Evolutionary conservation across 495 filamentous ascomycete species (phyloP).

Genomic region (Astrocystis sublimbata): DNA sequence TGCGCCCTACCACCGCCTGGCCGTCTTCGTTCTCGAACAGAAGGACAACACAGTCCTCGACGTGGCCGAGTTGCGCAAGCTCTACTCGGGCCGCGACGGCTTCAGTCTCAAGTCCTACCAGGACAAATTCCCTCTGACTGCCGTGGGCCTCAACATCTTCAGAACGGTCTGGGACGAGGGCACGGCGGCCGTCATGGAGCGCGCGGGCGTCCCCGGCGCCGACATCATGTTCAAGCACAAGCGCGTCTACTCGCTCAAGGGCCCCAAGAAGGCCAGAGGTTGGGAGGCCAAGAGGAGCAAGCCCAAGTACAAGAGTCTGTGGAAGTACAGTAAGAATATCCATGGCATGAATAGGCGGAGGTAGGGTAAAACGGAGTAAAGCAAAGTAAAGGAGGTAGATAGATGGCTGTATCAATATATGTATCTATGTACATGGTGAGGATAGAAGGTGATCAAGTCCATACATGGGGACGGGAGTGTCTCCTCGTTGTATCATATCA

Average conservation of each 20-base stretch:
- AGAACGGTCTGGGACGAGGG: constrained; percentile 84
- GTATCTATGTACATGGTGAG: not conserved
- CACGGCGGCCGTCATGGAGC: constrained; percentile 81
- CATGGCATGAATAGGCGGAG: constrained; percentile 26
- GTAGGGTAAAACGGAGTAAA: constrained; percentile 20
- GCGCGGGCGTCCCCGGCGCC: constrained; percentile 69
- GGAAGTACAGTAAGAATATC: constrained; percentile 56
- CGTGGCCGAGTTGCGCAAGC: constrained; percentile 56
- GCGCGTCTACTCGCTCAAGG: constrained; percentile 55
- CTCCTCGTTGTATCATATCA: constrained; percentile 19
- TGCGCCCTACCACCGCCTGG: constrained; percentile 84
- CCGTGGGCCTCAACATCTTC: constrained; percentile 86
- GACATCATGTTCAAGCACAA: constrained; percentile 83
- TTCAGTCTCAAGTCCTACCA: constrained; percentile 74
- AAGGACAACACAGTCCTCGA: constrained; percentile 61
- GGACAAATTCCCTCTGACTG: constrained; percentile 63
- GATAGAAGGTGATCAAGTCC: not conserved
- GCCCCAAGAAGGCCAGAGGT: constrained; percentile 50
- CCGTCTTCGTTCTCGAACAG: constrained; percentile 83
- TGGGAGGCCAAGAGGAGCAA: constrained; percentile 59
- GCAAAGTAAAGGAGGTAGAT: too few species aligned
- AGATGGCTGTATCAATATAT: constrained; percentile 13
- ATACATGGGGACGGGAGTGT: constrained; percentile 2
- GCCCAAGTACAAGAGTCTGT: constrained; percentile 55
- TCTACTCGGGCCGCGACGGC: constrained; percentile 55